A percentile compares a stretch with the other conserved stretches of the same genome.
Conservation (phyloP, 2,329 filamentous ascomycete species). For the Botrytis porri region DNA sequence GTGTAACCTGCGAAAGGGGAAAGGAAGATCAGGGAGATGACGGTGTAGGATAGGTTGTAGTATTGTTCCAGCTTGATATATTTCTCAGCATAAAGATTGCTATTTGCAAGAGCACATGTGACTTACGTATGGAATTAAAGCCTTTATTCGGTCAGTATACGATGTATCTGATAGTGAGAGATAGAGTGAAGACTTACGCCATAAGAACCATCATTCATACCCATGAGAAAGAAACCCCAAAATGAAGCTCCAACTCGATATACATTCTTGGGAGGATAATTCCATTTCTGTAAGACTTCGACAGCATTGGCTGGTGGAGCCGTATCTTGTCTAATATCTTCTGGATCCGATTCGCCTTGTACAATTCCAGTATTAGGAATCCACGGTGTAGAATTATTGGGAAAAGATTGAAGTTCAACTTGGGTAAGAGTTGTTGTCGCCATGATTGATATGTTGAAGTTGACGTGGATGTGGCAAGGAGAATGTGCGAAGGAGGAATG, state of each 20-base stretch:
- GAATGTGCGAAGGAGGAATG: background rate
- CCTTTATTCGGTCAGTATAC: slow-evolving; percentile 34
- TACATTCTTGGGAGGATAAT: slow-evolving; percentile 55
- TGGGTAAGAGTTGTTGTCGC: background rate
- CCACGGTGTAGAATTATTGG: background rate
- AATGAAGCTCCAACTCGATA: slow-evolving; percentile 58
- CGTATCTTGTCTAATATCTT: slow-evolving; percentile 14
- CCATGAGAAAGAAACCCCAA: slow-evolving; percentile 60
- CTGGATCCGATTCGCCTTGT: background rate
- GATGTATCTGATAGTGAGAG: background rate
- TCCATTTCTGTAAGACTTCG: slow-evolving; percentile 55
- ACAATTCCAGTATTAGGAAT: background rate
- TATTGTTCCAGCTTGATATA: slow-evolving; percentile 41
- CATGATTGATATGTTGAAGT: background rate
- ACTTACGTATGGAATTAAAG: slow-evolving; percentile 45
- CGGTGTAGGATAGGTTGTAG: slow-evolving; percentile 59
- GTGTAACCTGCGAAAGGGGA: slow-evolving; percentile 65
- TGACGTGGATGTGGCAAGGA: background rate
- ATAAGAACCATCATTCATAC: slow-evolving; percentile 25
- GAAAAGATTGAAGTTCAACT: background rate
- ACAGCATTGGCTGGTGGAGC: background rate
- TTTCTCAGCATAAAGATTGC: background rate
- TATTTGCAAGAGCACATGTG: too few species aligned
- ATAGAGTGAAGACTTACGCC: slow-evolving; percentile 23
- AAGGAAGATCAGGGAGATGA: slow-evolving; percentile 65